These are phyloP conservation scores for Xylariaceae sp. DNA, from an alignment of 2,329 filamentous ascomycete genomes.

Conservation along the genomic window DNA sequence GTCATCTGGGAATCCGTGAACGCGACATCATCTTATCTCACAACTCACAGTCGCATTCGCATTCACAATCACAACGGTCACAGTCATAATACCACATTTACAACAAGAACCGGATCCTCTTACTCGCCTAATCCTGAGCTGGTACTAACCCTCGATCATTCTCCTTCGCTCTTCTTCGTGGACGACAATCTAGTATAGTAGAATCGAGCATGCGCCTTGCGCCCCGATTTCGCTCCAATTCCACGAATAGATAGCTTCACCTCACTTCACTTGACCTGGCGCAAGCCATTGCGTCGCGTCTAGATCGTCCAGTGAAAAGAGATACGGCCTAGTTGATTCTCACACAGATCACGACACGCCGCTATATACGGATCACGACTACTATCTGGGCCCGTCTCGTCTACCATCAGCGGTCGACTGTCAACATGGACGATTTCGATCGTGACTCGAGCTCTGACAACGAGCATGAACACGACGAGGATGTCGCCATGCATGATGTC, in stretches of 20 bases:
- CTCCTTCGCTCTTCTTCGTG: too few relatives aligned
- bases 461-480: constrained; percentile 42
- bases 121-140: too few relatives aligned
- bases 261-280: not conserved
- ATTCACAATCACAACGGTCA: too few relatives aligned
- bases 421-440: constrained; percentile 37
- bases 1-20: not conserved
- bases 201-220: not conserved
- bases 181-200: not conserved
- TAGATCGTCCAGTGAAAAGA: not conserved
- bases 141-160: too few relatives aligned
- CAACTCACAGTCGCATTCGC: not conserved
- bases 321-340: not conserved
- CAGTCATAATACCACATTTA: too few relatives aligned
- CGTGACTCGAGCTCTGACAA: constrained; percentile 41
- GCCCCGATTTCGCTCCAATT: not conserved
- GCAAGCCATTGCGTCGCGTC: not conserved
- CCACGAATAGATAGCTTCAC: not conserved
- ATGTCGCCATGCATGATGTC: constrained; percentile 30
- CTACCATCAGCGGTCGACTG: not conserved
- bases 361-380: not conserved
- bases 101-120: too few relatives aligned
- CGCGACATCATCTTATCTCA: not conserved
- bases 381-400: too few relatives aligned
- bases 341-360: not conserved